Evolutionary conservation across 1,139 yeast genomes (phyloP), one percentile per base, ranked within the genome.

Genomic region (Yueomyces sp.): DNA sequence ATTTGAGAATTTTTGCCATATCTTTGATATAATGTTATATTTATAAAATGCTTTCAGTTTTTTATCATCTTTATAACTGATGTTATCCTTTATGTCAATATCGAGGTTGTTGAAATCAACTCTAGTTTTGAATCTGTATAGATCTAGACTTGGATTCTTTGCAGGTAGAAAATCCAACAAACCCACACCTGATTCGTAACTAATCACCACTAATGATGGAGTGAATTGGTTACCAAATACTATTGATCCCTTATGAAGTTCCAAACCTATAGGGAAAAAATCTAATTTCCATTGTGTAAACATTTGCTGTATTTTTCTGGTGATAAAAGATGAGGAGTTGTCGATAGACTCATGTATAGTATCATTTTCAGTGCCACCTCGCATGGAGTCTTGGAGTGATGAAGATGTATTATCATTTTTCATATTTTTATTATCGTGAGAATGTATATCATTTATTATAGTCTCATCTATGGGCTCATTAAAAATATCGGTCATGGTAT

Each of bases 171-270:
- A 11, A 57, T 89, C 96, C 1, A 81, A 47, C 0, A 69, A 50
- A 0, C 89, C 87, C n/a, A 63, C 64, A 1, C 78, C 79, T 2
- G 68, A 55, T 6, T 72, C 68, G 53, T 72, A 81, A 7, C 86
- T 78, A 4, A 73, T 66, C 2, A 86, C 78, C 39, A 83, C 50
- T 9, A 91, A 64, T 1, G 89, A 75, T 1, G 94, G 83, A 0
- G 96, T 86, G 9, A 76, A 70, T 44, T 73, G 68, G 60, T 87
- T 89, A 5, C 98, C 98, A 34, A 86, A 55, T 1, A 86, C 80
- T 34, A 85, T 46, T 0, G 95, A 82, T 1, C 91, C 89, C 45
- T 76, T 80, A 40, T 69, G 72, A n/a, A 83, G 64, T 28, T 66
- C 63, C 3, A 81, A 44, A 37, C 74, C 73, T 1, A 84, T 50